These are phyloP conservation scores for Rhododendron williamsianum DNA, from an alignment of 148 eudicot species.

Conservation along the genomic window DNA sequence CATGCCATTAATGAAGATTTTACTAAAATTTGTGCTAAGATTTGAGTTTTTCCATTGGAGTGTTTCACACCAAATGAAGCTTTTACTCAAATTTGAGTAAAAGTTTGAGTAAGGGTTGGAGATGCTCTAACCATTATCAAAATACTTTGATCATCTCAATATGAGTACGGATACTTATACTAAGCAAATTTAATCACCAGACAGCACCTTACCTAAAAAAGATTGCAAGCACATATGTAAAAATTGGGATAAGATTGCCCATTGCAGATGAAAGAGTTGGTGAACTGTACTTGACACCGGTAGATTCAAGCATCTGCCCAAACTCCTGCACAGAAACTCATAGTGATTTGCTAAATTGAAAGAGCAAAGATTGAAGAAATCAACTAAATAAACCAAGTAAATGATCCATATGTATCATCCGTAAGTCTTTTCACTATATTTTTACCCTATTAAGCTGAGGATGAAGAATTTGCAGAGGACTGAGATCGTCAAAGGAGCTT, in stretches of 20 bases:
- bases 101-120: no score
- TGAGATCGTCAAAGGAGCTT: conserved; percentile 27
- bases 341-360: background rate
- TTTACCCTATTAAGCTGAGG: conserved; percentile 36
- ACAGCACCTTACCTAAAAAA: background rate
- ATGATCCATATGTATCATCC: background rate
- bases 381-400: background rate
- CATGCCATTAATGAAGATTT: no score
- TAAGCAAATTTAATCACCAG: background rate
- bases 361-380: background rate
- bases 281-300: background rate
- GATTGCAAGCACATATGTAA: background rate
- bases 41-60: no score
- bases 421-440: background rate
- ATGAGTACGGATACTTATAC: background rate
- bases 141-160: background rate
- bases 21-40: no score
- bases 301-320: conserved; percentile 22
- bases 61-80: no score
- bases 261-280: conserved; percentile 4
- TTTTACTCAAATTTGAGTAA: no score
- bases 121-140: no score
- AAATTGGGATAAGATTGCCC: background rate
- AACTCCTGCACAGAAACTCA: background rate
- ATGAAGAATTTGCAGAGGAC: conserved; percentile 30